Conservation (phyloP, 169 alveolate genomes). For the Cryptosporidium tyzzeri region DNA sequence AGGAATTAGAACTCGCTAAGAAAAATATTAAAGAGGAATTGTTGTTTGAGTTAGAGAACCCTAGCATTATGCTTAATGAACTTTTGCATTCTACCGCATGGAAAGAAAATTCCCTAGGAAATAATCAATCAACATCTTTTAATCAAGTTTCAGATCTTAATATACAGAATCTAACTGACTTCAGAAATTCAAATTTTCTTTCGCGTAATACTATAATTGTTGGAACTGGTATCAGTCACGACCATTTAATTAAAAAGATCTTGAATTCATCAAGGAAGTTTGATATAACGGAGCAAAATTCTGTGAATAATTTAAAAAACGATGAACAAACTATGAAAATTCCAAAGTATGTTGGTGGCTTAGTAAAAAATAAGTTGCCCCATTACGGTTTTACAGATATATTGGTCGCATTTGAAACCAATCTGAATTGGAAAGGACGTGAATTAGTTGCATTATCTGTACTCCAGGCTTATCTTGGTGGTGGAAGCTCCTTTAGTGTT, state of each 20-base stretch:
- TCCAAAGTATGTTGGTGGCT: slow-evolving; percentile 60
- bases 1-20: slow-evolving; percentile 18
- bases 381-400: slow-evolving; percentile 26
- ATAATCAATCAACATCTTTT: neutral
- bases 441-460: slow-evolving; percentile 15
- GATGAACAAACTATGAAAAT: neutral
- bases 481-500: slow-evolving; percentile 92
- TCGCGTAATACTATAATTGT: slow-evolving; percentile 30
- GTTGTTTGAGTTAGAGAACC: neutral
- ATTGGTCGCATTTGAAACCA: slow-evolving; percentile 23
- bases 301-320: neutral
- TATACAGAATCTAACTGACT: neutral
- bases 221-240: slow-evolving; percentile 40
- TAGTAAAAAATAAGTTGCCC: neutral
- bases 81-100: slow-evolving; percentile 62
- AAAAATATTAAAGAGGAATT: slow-evolving; percentile 10
- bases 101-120: slow-evolving; percentile 42
- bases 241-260: slow-evolving; percentile 1
- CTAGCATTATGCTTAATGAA: neutral
- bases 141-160: neutral
- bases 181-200: slow-evolving; percentile 12
- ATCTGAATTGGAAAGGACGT: slow-evolving; percentile 32
- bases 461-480: slow-evolving; percentile 82
- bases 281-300: neutral
- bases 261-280: slow-evolving; percentile 14